Evolutionary conservation across 345 rosid genomes (phyloP), one percentile per base, ranked within the genome.

Genomic region (Pugionium cornutum): DNA sequence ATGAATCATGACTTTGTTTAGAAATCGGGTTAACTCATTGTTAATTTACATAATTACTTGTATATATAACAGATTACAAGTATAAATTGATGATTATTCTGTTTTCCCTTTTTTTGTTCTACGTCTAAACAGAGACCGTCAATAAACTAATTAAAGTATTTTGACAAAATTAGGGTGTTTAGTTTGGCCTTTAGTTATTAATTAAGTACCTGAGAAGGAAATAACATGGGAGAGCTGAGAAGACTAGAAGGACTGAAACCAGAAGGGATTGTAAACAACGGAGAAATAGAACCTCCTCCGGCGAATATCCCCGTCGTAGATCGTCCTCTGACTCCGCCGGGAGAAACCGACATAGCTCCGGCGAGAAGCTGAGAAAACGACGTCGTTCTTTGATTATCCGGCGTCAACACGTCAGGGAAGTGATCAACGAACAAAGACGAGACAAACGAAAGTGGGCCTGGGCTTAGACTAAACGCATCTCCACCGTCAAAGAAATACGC

Each of bases 171-270:
- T n/a, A 0, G 42, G 43, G 64, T 29, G 36, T 28, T n/a, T 25
- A 32, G 9, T 51, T 33, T 70, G 6, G 54, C 41, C 51, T 58
- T 66, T 34, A 58, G 27, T 29, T 69, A 7, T 34, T 5, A 64
- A 39, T 2, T 10, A 76, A 50, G 35, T 70, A 89, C 92, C 91
- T 79, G 90, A 76, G 95, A 88, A 54, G 96, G 77, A 62, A 87
- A 85, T 79, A 86, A 69, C 3, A 86, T 86, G 8, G 97, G 94
- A 25, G 95, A 87, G 42, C 74, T 78, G 43, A 92, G 91, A 78
- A 89, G 82, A 64, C 88, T 87, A 53, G 97, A 90, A 73, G 99
- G 99, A 74, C 97, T 94, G 72, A 90, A 66, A 34, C 96, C 99
- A 59, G 97, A 77, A 50, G 97, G 96, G 51, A 88, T 84, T 51